These are phyloP conservation scores for Candida sphagnicola DNA, from an alignment of 805 yeast species.

Conservation along the genomic window DNA sequence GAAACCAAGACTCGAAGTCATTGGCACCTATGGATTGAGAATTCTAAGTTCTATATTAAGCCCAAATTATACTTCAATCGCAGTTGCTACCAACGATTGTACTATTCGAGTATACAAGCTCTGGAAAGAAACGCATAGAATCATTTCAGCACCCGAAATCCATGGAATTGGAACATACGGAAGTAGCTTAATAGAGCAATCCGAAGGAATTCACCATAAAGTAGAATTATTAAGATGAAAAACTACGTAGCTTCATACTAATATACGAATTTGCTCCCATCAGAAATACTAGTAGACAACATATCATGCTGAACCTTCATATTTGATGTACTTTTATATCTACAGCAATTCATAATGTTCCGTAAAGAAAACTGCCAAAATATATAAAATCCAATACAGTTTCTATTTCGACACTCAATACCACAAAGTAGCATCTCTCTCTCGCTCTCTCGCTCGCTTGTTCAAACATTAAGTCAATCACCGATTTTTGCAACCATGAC, in stretches of 20 bases:
- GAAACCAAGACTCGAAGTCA: slow-evolving; percentile 45
- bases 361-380: too few species aligned
- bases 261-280: too few species aligned
- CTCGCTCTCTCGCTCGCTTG: too few species aligned
- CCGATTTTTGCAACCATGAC: too few species aligned
- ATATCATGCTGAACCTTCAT: too few species aligned
- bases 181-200: slow-evolving; percentile 39
- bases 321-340: too few species aligned
- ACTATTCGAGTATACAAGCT: slow-evolving; percentile 70
- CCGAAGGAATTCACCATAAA: slow-evolving; percentile 46
- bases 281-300: neutral
- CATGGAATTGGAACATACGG: slow-evolving; percentile 22
- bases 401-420: too few species aligned
- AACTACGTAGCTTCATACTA: too few species aligned
- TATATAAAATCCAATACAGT: neutral
- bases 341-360: too few species aligned
- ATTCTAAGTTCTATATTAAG: slow-evolving; percentile 65
- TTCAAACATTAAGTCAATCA: too few species aligned
- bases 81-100: slow-evolving; percentile 76
- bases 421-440: too few species aligned
- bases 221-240: slow-evolving; percentile 21
- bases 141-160: slow-evolving; percentile 27
- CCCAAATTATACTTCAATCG: slow-evolving; percentile 58
- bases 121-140: slow-evolving; percentile 48
- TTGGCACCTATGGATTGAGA: slow-evolving; percentile 49